phyloP scores from a whole-genome alignment of 2,329 filamentous ascomycete species.

The Amesomyces nigricolor region DNA sequence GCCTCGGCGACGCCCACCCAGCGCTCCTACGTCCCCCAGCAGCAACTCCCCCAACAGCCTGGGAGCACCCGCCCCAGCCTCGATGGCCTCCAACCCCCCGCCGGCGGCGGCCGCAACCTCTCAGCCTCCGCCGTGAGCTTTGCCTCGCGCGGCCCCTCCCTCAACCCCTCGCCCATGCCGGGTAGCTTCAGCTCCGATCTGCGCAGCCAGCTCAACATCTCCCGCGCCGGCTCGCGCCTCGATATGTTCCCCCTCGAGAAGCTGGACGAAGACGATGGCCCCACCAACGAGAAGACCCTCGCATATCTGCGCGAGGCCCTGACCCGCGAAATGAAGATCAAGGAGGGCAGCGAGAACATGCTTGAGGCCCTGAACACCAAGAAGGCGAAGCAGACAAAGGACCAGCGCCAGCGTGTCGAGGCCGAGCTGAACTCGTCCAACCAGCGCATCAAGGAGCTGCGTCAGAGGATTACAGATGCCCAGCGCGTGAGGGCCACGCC shows the following conservation, averaged over 20 bases:
- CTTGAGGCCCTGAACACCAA: conserved; percentile 90
- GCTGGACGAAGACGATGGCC: conserved; percentile 47
- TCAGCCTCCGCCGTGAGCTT: conserved; percentile 55
- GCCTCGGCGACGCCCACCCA: conserved; percentile 50
- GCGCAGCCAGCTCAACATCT: conserved; percentile 63
- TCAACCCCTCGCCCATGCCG: conserved; percentile 64
- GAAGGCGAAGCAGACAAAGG: conserved; percentile 91
- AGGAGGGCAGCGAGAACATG: conserved; percentile 95
- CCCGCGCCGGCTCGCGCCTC: conserved; percentile 56
- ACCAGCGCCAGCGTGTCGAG: conserved; percentile 72
- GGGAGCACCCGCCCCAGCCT: conserved; percentile 42
- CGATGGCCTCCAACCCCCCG: conserved; percentile 40
- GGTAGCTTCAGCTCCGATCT: conserved; percentile 90
- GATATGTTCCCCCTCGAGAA: conserved; percentile 49
- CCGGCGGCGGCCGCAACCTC: conserved; percentile 44
- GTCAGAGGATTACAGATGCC: conserved; percentile 54
- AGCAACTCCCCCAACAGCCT: conserved; percentile 27
- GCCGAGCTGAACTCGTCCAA: conserved; percentile 88
- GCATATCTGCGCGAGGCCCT: conserved; percentile 74
- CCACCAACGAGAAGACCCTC: conserved; percentile 65
- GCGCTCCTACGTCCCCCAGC: conserved; percentile 45
- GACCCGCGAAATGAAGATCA: conserved; percentile 95
- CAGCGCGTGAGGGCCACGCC: conserved; percentile 48
- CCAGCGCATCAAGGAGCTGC: conserved; percentile 57
- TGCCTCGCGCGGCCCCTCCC: conserved; percentile 61